Conservation (phyloP, 176 grass and related monocot species). For the Aegilops tauschii region DNA sequence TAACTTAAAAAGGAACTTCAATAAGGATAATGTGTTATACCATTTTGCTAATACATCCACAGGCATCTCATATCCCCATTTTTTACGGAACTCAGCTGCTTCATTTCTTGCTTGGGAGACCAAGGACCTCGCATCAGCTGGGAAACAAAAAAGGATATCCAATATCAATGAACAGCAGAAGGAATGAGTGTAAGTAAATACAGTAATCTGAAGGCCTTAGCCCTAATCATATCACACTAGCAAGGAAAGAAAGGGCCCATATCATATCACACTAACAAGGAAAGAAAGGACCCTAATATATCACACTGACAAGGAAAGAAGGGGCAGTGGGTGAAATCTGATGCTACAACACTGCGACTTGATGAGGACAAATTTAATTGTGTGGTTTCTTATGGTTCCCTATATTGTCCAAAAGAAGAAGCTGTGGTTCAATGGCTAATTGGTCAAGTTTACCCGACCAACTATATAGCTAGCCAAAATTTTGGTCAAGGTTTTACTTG, state of each 20-base stretch:
- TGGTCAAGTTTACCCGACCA: not conserved
- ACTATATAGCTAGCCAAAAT: not conserved
- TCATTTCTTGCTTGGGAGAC: conserved; percentile 98
- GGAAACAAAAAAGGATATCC: not conserved
- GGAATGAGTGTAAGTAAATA: not conserved
- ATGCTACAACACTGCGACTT: not conserved
- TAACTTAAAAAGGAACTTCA: not conserved
- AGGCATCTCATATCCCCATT: conserved; percentile 99
- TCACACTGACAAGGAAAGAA: not conserved
- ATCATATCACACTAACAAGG: not conserved
- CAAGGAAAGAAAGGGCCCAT: not conserved
- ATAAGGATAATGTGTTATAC: conserved; percentile 34
- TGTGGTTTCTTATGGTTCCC: not conserved
- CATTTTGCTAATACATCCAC: conserved; percentile 94
- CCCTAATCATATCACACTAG: not conserved
- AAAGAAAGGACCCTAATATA: not conserved
- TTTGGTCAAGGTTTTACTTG: too few species aligned
- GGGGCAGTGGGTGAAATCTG: not conserved
- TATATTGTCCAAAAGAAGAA: not conserved
- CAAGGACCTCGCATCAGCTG: conserved; percentile 98
- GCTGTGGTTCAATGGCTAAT: not conserved
- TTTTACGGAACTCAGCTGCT: conserved; percentile 95
- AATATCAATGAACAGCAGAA: conserved; percentile 16
- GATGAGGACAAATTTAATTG: not conserved
- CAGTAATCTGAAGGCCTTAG: not conserved